phyloP scores from a whole-genome alignment of 768 basidiomycete species.

The Kwoniella newhampshirensis region DNA sequence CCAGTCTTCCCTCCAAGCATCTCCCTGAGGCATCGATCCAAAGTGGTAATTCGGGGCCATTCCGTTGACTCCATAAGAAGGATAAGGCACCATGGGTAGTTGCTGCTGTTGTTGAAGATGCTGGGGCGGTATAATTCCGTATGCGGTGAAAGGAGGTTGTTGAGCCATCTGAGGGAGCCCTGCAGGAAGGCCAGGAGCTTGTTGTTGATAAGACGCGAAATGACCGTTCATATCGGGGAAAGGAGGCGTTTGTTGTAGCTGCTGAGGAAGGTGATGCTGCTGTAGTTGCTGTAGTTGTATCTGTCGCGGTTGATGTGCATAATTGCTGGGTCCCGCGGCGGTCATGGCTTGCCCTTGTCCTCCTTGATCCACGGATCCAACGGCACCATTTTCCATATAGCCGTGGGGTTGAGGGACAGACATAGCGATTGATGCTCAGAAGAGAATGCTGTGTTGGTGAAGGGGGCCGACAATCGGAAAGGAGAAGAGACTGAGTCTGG shows the following conservation, averaged over 20 bases:
- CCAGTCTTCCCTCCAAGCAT: conserved; percentile 16
- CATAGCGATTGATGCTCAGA: not conserved
- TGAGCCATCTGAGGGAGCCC: not conserved
- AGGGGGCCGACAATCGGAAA: too few relatives aligned
- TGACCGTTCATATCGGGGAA: conserved; percentile 11
- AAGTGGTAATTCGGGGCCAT: conserved; percentile 17
- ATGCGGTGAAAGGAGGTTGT: not conserved
- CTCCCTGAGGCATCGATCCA: conserved; percentile 9
- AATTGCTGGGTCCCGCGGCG: conserved; percentile 17
- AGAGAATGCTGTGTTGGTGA: too few relatives aligned
- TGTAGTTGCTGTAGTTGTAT: not conserved
- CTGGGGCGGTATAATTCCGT: too few relatives aligned
- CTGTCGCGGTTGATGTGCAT: conserved; percentile 2
- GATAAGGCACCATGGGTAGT: conserved; percentile 2
- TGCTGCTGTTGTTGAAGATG: conserved; percentile 1
- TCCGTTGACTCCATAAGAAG: conserved; percentile 6
- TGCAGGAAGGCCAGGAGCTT: not conserved
- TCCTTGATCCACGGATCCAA: too few relatives aligned
- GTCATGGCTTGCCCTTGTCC: conserved; percentile 1
- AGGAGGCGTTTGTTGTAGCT: conserved; percentile 6
- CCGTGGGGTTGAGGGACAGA: conserved; percentile 12
- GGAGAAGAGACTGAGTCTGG: too few relatives aligned
- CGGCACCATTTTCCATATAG: conserved; percentile 2
- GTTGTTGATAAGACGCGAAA: not conserved
- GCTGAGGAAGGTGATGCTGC: not conserved